Evolutionary conservation across 805 yeast species (phyloP), one percentile per base, ranked within the genome.

Genomic region (Saccharomycopsis microspora): DNA sequence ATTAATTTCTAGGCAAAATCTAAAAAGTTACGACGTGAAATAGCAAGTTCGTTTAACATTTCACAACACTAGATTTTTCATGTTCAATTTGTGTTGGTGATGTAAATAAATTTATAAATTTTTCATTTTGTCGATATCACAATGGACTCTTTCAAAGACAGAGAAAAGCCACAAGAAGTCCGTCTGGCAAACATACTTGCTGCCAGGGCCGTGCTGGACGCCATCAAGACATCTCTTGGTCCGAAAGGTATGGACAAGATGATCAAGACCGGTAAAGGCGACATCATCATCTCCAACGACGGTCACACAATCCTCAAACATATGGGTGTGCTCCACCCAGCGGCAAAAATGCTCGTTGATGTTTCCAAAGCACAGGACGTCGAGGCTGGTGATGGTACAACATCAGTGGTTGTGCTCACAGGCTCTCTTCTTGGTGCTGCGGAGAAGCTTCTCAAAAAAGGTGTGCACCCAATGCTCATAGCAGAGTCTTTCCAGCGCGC

Each of bases 211-310:
- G 96, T 88, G 30, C 88, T 95, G 3, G 96, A 88, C 65, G 96
- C 96, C 43, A 85, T 88, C 58, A 76, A 96, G 65, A 89, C 97
- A 4, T 83, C 97, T 10, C 70, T 93, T 51, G 99, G 99, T 27
- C 99, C 99, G 48, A 90, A 88, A 65, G 99, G 99, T 52, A 93
- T 93, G 98, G 99, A 93, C 66, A 93, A 93, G 71, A 90, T 93
- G 97, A 87, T 86, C 68, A 87, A 87, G 67, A 89, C 97, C 19
- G 82, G 89, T 44, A 76, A 75, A 50, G 97, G 97, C 38, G 88
- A 93, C 61, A 85, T 90, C 57, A 82, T 89, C 60, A 89, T 93
- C 57, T 88, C 97, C 54, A 93, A 93, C 64, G 99, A 93, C 67
- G 99, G 99, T 34, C 97, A 94, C 65, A 93, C 99, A 3, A 93